Evolutionary conservation across 2,329 filamentous ascomycete genomes (phyloP).

Genomic region (Aspergillus phoenicis): DNA sequence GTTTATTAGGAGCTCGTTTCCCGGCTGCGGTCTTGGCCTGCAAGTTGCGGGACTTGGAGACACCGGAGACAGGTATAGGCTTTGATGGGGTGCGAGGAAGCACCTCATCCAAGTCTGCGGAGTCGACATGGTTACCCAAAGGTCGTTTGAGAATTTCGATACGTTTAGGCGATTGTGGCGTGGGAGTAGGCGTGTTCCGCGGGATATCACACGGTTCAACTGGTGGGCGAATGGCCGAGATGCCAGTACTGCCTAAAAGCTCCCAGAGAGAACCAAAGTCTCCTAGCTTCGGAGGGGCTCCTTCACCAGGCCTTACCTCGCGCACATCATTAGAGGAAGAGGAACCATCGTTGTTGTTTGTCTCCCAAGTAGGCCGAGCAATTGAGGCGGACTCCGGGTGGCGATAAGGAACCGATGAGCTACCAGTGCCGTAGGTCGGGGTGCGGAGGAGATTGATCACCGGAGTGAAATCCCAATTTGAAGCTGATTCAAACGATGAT

Average conservation of each 20-base stretch:
- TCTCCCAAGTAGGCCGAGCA: constrained; percentile 12
- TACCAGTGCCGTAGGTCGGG: constrained; percentile 25
- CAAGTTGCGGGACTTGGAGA: constrained; percentile 5
- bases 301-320: constrained; percentile 1
- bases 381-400: constrained; percentile 15
- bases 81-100: constrained; percentile 9
- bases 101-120: background rate
- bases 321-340: background rate
- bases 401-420: constrained; percentile 14
- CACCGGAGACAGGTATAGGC: constrained; percentile 6
- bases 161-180: constrained; percentile 8
- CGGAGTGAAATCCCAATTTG: constrained; percentile 50
- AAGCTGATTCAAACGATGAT: constrained; percentile 27
- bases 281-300: constrained; percentile 36
- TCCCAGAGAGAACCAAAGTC: constrained; percentile 50
- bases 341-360: constrained; percentile 14
- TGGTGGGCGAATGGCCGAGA: constrained; percentile 14
- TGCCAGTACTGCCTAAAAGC: constrained; percentile 32
- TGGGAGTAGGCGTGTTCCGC: background rate
- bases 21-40: background rate
- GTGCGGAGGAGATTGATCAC: constrained; percentile 48
- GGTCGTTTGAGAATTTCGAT: constrained; percentile 27
- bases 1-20: constrained; percentile 10
- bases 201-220: constrained; percentile 3
- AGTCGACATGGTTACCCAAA: background rate